phyloP scores from a whole-genome alignment of 139 green algal genomes.

The Chara braunii region DNA sequence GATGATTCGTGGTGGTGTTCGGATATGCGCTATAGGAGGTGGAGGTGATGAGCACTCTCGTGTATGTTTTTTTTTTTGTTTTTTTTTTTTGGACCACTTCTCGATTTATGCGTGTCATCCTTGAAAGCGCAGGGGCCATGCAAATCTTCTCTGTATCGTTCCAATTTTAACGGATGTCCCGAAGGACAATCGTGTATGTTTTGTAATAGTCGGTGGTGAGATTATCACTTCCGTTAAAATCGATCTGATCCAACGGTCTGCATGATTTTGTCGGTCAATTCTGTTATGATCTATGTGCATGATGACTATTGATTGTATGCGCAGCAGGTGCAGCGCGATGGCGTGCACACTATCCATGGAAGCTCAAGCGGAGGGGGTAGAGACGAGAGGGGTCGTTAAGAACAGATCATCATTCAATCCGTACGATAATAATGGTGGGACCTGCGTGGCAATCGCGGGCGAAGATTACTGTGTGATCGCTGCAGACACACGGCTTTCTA shows the following conservation, averaged over 20 bases:
- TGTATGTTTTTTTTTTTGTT: too few relatives aligned
- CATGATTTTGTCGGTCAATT: background rate
- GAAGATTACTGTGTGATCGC: slow-evolving; percentile 93
- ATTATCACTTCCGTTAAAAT: background rate
- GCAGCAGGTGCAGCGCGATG: background rate
- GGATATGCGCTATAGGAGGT: too few relatives aligned
- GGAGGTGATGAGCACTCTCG: too few relatives aligned
- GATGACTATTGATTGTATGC: background rate
- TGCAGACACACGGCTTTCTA: slow-evolving; percentile 82
- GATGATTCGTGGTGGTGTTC: too few relatives aligned
- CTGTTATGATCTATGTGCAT: background rate
- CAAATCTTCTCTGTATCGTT: too few relatives aligned
- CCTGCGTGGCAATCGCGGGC: slow-evolving; percentile 75
- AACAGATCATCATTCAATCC: slow-evolving; percentile 1
- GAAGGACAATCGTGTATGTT: too few relatives aligned
- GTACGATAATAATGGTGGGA: slow-evolving; percentile 55
- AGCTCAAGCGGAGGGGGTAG: background rate
- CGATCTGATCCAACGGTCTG: background rate
- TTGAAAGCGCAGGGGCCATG: too few relatives aligned
- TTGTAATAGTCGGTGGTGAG: too few relatives aligned
- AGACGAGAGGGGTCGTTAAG: background rate
- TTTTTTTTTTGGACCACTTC: too few relatives aligned
- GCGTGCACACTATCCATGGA: background rate
- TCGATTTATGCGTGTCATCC: too few relatives aligned
- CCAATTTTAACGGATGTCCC: too few relatives aligned